Conservation (phyloP, 768 basidiomycete genomes). For the Melanogaster broomeanus region DNA sequence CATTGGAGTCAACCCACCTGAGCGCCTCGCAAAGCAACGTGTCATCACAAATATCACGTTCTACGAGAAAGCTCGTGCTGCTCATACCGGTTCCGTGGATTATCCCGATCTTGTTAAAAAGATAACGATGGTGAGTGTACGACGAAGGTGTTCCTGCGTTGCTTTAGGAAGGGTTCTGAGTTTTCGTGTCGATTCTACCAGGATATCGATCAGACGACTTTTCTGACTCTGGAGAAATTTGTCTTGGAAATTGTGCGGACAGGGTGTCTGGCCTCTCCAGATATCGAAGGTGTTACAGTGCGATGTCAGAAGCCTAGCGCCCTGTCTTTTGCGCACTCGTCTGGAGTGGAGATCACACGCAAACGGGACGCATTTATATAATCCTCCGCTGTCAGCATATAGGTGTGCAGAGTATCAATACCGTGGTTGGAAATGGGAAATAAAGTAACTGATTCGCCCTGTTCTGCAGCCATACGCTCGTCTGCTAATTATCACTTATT, state of each 20-base stretch:
- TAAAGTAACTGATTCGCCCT: no score
- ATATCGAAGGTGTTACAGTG: slow-evolving; percentile 46
- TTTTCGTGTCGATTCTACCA: slow-evolving; percentile 22
- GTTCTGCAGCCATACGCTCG: no score
- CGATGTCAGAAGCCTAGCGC: slow-evolving; percentile 72
- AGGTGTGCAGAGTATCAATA: no score
- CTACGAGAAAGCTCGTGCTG: slow-evolving; percentile 28
- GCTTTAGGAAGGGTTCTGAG: neutral
- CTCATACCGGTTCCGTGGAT: slow-evolving; percentile 28
- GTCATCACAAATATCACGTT: slow-evolving; percentile 57
- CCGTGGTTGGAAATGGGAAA: neutral
- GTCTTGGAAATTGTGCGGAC: slow-evolving; percentile 46
- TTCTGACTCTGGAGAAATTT: slow-evolving; percentile 64
- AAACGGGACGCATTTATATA: slow-evolving; percentile 2
- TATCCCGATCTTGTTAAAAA: slow-evolving; percentile 39
- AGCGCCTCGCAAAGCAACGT: slow-evolving; percentile 63
- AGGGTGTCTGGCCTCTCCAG: slow-evolving; percentile 35
- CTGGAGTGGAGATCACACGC: slow-evolving; percentile 63
- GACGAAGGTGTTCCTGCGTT: neutral
- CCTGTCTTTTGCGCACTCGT: slow-evolving; percentile 62
- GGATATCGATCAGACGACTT: slow-evolving; percentile 51
- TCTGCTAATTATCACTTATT: no score
- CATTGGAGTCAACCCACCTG: slow-evolving; percentile 73
- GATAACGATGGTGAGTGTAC: slow-evolving; percentile 25
- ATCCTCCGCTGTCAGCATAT: neutral